Base-by-base conservation (phyloP, 345 rosid genomes). In the Brassica rapa region DNA sequence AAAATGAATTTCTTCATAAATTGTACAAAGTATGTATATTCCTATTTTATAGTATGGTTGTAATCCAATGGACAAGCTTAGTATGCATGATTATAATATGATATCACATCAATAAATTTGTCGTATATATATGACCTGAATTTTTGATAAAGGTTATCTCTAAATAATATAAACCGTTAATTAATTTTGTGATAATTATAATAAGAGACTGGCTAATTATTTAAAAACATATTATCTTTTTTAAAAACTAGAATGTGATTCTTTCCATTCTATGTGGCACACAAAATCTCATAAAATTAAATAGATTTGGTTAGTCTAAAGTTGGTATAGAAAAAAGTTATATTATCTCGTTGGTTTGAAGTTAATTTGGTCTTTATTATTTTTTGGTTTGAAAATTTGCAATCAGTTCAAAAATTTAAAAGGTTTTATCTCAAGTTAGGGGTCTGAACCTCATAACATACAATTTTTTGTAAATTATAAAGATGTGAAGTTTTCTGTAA, bases 201-300 rank as follows among this genome's bases (percentile, higher is more conserved):
- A 62, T 61, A 51, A 55, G 57, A 37, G 27, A 32, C 14, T 74
- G 8, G 64, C 57, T 62, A 41, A 63, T 62, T 74, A 74, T 74
- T 74, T 55, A 74, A 69, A 62, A 75, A 74, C 33, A 69, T 68
- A 37, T 63, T 62, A 65, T 30, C 71, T 70, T 63, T 80, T 56
- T 37, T 62, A 27, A 19, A 75, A 70, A 11, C 78, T 70, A 80
- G 83, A 80, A 80, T 80, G 75, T 70, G 83, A 80, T 80, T 80
- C 83, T 63, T 64, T 43, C 72, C 79, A 63, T 74, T 80, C 55
- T 80, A 64, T 80, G 83, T 63, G 83, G 79, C 68, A 74, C 62
- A 80, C 79, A 80, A 74, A 62, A 74, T 68, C 75, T 68, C 74
- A 73, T 27, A 4, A 62, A 62, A 69, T 15, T 24, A 37, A 53